Conservation (phyloP, 2,329 filamentous ascomycete species). For the Achaetomium macrosporum region DNA sequence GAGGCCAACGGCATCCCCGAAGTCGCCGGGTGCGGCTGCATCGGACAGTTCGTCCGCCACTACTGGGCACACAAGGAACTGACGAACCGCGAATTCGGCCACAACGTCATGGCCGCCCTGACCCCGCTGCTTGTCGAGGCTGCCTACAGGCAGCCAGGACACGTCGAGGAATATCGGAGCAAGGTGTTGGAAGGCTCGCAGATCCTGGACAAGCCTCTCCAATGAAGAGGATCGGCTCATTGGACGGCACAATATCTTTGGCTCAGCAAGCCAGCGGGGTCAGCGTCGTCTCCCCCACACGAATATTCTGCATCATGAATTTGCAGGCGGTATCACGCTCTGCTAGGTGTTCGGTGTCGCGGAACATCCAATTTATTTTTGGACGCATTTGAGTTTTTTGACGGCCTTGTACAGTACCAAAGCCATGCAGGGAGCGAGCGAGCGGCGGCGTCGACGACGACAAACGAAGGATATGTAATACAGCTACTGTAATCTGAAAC, state of each 20-base stretch:
- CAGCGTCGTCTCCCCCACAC: too few relatives aligned
- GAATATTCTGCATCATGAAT: conserved; percentile 1
- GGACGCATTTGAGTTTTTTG: conserved; percentile 1
- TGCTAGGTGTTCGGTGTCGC: conserved; percentile 7
- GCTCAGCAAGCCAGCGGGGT: too few relatives aligned
- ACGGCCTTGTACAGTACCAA: background rate
- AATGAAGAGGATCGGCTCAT: background rate
- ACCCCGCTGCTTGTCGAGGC: conserved; percentile 18
- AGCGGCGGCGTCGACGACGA: background rate
- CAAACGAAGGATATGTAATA: background rate
- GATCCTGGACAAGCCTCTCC: conserved; percentile 9
- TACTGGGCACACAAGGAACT: conserved; percentile 39
- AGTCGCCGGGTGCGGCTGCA: conserved; percentile 31
- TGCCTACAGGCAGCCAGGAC: conserved; percentile 8
- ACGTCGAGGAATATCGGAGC: conserved; percentile 17
- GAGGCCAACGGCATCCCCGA: conserved; percentile 42
- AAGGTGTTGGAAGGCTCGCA: conserved; percentile 18
- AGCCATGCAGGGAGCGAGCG: background rate
- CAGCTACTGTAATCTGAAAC: background rate
- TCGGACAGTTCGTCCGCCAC: conserved; percentile 39
- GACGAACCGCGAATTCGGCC: conserved; percentile 35
- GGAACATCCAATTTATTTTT: background rate
- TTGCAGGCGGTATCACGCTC: background rate
- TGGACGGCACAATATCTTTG: too few relatives aligned
- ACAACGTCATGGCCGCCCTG: conserved; percentile 22